Evolutionary conservation across 768 basidiomycete genomes (phyloP).

Genomic region (Butyriboletus loyo): DNA sequence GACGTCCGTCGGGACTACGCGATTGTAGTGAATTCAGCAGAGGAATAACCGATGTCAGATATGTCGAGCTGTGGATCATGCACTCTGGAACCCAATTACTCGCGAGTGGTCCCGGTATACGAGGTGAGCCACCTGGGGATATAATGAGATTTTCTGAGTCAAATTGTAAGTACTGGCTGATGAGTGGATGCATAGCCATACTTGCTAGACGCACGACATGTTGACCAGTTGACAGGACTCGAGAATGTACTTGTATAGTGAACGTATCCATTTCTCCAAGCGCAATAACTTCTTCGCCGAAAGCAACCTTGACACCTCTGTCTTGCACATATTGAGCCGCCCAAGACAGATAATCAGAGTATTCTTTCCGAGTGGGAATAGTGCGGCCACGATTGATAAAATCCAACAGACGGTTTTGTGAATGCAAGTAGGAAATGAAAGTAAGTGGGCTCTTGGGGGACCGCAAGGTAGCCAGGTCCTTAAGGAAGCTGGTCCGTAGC

Average conservation of each 20-base stretch:
- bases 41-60: constrained; percentile 36
- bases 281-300: constrained; percentile 45
- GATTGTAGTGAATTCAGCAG: constrained; percentile 32
- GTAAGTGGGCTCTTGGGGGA: constrained; percentile 49
- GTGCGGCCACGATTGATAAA: constrained; percentile 55
- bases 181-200: constrained; percentile 25
- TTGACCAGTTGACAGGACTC: constrained; percentile 35
- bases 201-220: constrained; percentile 36
- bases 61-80: constrained; percentile 45
- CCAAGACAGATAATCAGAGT: constrained; percentile 53
- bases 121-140: constrained; percentile 48
- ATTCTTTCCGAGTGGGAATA: constrained; percentile 51
- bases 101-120: constrained; percentile 38
- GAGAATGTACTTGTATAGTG: constrained; percentile 39
- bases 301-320: constrained; percentile 42
- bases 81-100: constrained; percentile 32
- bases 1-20: constrained; percentile 10
- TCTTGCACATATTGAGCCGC: constrained; percentile 44
- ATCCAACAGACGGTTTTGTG: constrained; percentile 43
- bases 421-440: constrained; percentile 53
- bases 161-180: constrained; percentile 1
- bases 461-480: constrained; percentile 53
- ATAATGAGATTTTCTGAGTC: constrained; percentile 45
- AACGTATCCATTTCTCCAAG: constrained; percentile 33
- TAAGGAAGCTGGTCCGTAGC: constrained; percentile 39